phyloP scores from a whole-genome alignment of 108 stramenopile species.

The Pseudonitzschia delicatissima region DNA sequence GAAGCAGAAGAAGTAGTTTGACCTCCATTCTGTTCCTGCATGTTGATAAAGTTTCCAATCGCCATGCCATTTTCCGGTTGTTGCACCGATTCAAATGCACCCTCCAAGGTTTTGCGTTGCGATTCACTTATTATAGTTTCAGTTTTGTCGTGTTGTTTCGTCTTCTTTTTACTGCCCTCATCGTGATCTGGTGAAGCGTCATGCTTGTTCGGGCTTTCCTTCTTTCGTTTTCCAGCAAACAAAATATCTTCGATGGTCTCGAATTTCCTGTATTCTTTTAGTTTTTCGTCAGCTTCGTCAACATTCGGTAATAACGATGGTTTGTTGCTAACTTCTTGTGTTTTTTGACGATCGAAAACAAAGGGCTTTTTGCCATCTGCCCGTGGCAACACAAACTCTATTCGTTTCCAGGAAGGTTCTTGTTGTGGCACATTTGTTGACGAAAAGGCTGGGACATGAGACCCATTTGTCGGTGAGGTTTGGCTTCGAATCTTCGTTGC shows the following conservation, averaged over 20 bases:
- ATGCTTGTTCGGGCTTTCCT: not conserved
- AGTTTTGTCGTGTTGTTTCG: not conserved
- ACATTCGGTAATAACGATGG: not conserved
- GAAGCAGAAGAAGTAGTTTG: not conserved
- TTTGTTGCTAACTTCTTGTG: not conserved
- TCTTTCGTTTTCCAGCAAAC: slow-evolving; percentile 18
- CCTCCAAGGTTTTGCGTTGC: not conserved
- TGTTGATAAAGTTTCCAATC: slow-evolving; percentile 1
- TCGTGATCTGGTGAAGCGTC: slow-evolving; percentile 3
- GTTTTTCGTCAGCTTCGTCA: not conserved
- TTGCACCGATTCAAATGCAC: slow-evolving; percentile 19
- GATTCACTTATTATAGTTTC: not conserved
- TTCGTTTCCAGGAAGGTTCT: slow-evolving; percentile 13
- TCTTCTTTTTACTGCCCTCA: not conserved
- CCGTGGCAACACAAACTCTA: slow-evolving; percentile 36
- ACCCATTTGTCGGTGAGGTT: not conserved
- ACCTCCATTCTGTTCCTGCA: not conserved
- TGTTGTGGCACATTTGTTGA: not conserved
- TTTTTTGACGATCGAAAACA: slow-evolving; percentile 11
- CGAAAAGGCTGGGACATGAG: not conserved
- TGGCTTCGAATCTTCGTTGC: not conserved
- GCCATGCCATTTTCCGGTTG: not conserved
- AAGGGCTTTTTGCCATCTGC: slow-evolving; percentile 16
- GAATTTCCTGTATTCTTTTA: not conserved
- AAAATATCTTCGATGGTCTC: slow-evolving; percentile 36